Percentiles rank a stretch among this genome's conserved stretches.
phyloP scores from a whole-genome alignment of 352 stramenopile species.

The Phytophthora idaei region DNA sequence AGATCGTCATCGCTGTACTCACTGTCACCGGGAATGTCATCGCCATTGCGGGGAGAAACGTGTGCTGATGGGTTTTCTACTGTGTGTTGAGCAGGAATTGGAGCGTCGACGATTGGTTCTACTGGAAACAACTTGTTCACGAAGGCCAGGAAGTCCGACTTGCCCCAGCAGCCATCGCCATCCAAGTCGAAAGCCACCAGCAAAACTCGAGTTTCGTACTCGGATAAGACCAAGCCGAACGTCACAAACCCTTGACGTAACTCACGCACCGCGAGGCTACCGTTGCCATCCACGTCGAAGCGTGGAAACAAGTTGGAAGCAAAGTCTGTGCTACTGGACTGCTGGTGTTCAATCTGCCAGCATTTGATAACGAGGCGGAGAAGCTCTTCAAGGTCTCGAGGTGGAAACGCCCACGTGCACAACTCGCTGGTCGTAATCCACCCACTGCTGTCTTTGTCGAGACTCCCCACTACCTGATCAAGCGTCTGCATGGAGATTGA shows the following conservation, averaged over 20 bases:
- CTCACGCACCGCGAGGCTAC: slow-evolving; percentile 58
- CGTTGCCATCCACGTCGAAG: slow-evolving; percentile 71
- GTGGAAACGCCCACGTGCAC: slow-evolving; percentile 52
- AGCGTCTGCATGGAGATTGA: slow-evolving; percentile 32
- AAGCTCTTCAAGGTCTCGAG: slow-evolving; percentile 71
- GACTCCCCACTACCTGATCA: slow-evolving; percentile 41
- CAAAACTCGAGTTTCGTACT: slow-evolving; percentile 48
- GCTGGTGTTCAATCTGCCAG: slow-evolving; percentile 37
- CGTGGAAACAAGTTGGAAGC: slow-evolving; percentile 42
- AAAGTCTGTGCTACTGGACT: slow-evolving; percentile 22
- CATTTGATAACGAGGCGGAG: slow-evolving; percentile 38
- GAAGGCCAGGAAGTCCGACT: slow-evolving; percentile 53
- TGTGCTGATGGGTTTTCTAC: background rate
- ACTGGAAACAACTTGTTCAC: slow-evolving; percentile 46
- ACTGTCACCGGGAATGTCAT: slow-evolving; percentile 1
- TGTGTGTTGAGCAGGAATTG: slow-evolving; percentile 1
- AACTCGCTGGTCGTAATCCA: slow-evolving; percentile 75
- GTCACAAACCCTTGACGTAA: slow-evolving; percentile 50
- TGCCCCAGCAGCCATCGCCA: slow-evolving; percentile 57
- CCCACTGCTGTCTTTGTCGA: slow-evolving; percentile 65
- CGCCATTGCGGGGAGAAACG: background rate
- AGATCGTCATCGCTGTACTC: slow-evolving; percentile 33
- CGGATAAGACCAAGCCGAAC: slow-evolving; percentile 47
- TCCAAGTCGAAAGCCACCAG: slow-evolving; percentile 65
- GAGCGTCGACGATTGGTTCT: slow-evolving; percentile 5